Base-by-base conservation (phyloP, 495 filamentous ascomycete genomes). In the Neurospora sp. region DNA sequence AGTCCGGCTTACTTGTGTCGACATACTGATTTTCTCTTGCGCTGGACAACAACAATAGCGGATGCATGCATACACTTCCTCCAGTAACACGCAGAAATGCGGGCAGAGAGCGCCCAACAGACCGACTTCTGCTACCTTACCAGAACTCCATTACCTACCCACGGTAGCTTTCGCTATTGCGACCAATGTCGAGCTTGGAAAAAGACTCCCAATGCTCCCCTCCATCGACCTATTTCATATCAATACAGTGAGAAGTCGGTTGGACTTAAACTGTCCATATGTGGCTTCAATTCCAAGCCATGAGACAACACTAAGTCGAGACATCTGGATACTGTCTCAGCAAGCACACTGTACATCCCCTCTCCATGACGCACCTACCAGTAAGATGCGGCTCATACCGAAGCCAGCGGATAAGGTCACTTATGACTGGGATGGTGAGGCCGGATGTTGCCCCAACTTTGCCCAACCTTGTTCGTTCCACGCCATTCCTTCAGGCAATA, bases 291-390 rank as follows among this genome's bases (percentile, higher is more conserved):
- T 0, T 31, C 54, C 54, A 66, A 69, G 40, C 17, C 28, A 73
- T 75, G 74, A 74, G 71, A 42, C 70, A 45, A 39, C 69, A 71
- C 73, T 69, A 69, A 48, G 48, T 54, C 40, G 70, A 74, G 40
- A 75, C 37, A 69, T 28, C 39, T 62, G 69, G 72, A 39, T 36
- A 15, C 40, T 75, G 72, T 76, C 73, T 76, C 76, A 71, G 73
- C 72, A 73, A 75, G 54, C 39, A 59, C 42, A 70, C 69, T 37
- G 42, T 69, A 48, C 37, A 45, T 73, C 62, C 28, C 43, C 31
- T 34, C 54, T 17, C 15, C 11, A 15, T 8, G 21, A 62, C 54
- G 15, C 15, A 2, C 54, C 54, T 66, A 36, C 3, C 28, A 66
- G 54, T 66, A 66, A 66, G 54, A 5, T 66, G 48, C 54, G 54